Base-by-base conservation (phyloP, 768 basidiomycete species). In the Mycena kentingensis region DNA sequence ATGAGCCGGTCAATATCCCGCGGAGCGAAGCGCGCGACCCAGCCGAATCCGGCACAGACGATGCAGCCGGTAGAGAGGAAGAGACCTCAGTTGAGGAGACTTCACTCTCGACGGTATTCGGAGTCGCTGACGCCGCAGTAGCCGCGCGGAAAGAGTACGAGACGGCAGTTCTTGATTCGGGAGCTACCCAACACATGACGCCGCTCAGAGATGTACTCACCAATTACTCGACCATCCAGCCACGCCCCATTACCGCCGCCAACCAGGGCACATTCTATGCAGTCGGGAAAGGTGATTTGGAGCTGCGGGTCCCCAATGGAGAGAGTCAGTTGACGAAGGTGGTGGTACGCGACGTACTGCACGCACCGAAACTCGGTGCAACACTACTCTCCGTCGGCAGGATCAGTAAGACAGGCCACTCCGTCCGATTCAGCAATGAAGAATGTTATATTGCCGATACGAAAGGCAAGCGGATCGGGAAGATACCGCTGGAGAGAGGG, bases 111-210 rank as follows among this genome's bases (percentile, higher is more conserved):
- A 36, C 50, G 24, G 24, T n/a, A 1, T 22, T 8, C 13, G 24
- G 39, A 10, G 25, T 51, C 15, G 29, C 32, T 4, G 41, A 34
- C 18, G 34, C 34, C 13, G 34, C 42, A n/a, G 34, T 27, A 16
- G 37, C 32, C 27, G 19, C 11, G 29, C n/a, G 36, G 3, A 32
- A 22, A 8, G 10, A 47, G 25, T 44, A 37, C 11, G 64, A 65
- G 19, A 62, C 47, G 11, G 64, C 69, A 25, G 55, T 72, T 10
- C 67, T 69, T 46, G 69, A 76, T 60, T 72, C 70, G 15, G 73
- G 73, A 2, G 67, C 71, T 21, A 61, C 65, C 1, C 62, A 60
- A 25, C 73, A 74, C 41, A 66, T 74, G 66, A 67, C 69, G 2
- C 71, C 68, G 2, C 66, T 63, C 42, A 51, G 64, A 2, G 28